A percentile compares a stretch with the other conserved stretches of the same genome.
phyloP scores from a whole-genome alignment of 345 rosid genomes.

The Syzygium aqueum region DNA sequence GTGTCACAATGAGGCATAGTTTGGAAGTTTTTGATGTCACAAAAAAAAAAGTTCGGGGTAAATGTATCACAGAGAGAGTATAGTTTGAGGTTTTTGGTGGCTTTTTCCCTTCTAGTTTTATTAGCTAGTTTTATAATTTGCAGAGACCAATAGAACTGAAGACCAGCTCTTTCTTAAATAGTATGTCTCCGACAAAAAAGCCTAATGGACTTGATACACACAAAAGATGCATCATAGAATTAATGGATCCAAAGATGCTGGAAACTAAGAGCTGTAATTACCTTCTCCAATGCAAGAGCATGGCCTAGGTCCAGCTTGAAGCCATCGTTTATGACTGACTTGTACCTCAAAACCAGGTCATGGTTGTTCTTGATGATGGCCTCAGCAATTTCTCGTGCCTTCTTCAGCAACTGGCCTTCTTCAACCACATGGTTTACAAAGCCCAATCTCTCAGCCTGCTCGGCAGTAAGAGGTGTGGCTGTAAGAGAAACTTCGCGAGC shows the following conservation, averaged over 20 bases:
- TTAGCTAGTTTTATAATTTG: neutral
- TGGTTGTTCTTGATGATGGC: slow-evolving; percentile 63
- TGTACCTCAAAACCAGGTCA: slow-evolving; percentile 68
- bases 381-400: slow-evolving; percentile 58
- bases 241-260: neutral
- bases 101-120: neutral
- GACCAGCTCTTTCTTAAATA: neutral
- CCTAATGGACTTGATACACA: neutral
- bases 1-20: no score
- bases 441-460: slow-evolving; percentile 81
- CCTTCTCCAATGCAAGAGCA: slow-evolving; percentile 87
- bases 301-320: slow-evolving; percentile 56
- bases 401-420: slow-evolving; percentile 44
- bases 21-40: no score
- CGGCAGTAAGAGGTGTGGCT: slow-evolving; percentile 58
- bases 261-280: neutral
- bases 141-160: neutral
- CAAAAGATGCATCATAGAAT: neutral
- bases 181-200: neutral
- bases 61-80: no score
- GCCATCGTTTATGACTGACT: slow-evolving; percentile 78
- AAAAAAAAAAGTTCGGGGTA: no score
- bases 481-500: slow-evolving; percentile 79
- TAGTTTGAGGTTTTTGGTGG: no score
- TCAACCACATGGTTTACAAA: slow-evolving; percentile 82